Evolutionary conservation across 345 rosid species (phyloP), one percentile per base, ranked within the genome.

Genomic region (Alliaria petiolata): DNA sequence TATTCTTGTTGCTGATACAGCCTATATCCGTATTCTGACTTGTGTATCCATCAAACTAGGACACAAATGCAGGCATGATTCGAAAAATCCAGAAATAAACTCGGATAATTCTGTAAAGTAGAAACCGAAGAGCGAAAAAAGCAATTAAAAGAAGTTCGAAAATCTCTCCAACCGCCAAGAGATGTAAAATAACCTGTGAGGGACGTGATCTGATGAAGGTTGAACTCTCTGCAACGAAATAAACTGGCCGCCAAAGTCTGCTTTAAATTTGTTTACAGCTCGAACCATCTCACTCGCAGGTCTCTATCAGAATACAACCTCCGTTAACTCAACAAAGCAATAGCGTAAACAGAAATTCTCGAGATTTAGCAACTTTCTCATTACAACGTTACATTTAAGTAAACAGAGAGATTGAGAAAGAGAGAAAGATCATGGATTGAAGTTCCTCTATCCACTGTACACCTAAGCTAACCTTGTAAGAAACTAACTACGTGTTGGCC

Each of bases 221-320:
- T 93, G 98, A 61, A 93, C 96, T 33, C 96, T 85, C 76, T 93
- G 97, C 79, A 93, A 50, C 42, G 91, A 86, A 82, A 91, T 76
- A 66, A 93, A 71, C 59, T 87, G 96, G 50, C 98, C 98, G 56
- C 98, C 98, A 58, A 93, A 93, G 63, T 93, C 98, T 20, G 92
- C 89, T 85, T 87, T 91, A 69, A 87, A 93, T 81, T 87, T 91
- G 84, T 93, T 93, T 30, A 91, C 96, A 69, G 97, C 87, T 59
- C 96, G 86, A 81, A 89, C 76, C 89, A 93, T 78, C 83, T 93
- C 98, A 52, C 76, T 53, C 44, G 90, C 84, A 67, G 98, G 98
- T 81, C 88, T 89, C 98, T 93, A 69, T 26, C 64, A 74, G 34
- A 62, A 76, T 6, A 25, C 12, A n/a, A n/a, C n/a, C n/a, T n/a